phyloP scores from a whole-genome alignment of 2,329 filamentous ascomycete genomes.

The Oidium heveae region DNA sequence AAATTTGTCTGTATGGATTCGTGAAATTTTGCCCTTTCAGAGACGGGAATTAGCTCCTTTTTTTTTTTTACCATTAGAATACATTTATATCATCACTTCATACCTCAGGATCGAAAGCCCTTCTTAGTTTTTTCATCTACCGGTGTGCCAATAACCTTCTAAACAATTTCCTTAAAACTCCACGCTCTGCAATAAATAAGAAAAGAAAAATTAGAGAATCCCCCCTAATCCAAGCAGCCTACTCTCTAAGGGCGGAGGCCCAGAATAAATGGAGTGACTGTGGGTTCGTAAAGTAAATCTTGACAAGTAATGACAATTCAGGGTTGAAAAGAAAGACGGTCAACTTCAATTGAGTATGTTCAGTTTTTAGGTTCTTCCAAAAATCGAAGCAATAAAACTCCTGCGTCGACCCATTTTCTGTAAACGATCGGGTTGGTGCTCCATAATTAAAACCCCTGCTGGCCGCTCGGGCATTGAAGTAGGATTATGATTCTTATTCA shows the following conservation, averaged over 20 bases:
- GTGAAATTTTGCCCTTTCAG: no score
- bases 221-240: background rate
- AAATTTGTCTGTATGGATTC: no score
- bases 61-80: background rate
- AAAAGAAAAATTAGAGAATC: no score
- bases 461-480: slow-evolving; percentile 8
- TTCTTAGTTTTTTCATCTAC: no score
- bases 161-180: background rate
- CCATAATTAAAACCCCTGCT: slow-evolving; percentile 5
- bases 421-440: slow-evolving; percentile 8
- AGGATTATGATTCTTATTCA: slow-evolving; percentile 4
- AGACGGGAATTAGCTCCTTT: no score
- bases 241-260: background rate
- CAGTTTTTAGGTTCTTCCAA: slow-evolving; percentile 11
- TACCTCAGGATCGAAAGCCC: background rate
- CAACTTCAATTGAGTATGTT: no score
- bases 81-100: background rate
- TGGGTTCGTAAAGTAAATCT: no score
- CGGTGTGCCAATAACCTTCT: no score
- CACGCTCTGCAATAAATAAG: background rate
- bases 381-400: slow-evolving; percentile 22
- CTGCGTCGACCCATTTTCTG: slow-evolving; percentile 18
- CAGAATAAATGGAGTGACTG: no score
- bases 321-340: no score
- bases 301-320: no score